Percentiles rank a stretch among this genome's conserved stretches.
phyloP scores from a whole-genome alignment of 371 early-diverging fungal genomes.

The Mortierella sp. region DNA sequence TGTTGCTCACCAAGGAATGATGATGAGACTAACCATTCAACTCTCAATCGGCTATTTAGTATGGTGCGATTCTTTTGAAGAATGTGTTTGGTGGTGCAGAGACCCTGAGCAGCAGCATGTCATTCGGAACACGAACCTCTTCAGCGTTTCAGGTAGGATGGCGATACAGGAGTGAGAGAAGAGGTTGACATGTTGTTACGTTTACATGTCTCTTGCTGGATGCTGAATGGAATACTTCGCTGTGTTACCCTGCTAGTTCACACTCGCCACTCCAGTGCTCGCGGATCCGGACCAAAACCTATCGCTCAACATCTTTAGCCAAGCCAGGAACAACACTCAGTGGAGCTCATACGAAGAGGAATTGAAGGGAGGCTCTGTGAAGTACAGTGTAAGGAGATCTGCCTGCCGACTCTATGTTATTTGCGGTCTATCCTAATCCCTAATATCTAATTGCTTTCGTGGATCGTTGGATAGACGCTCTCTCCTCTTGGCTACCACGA shows the following conservation, averaged over 20 bases:
- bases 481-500: conserved; percentile 76
- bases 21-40: too few relatives aligned
- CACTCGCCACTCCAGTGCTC: conserved; percentile 38
- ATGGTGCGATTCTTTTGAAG: conserved; percentile 72
- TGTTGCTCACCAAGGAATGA: too few relatives aligned
- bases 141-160: conserved; percentile 74
- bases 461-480: conserved; percentile 46
- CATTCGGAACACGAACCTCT: conserved; percentile 78
- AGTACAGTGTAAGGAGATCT: conserved; percentile 58
- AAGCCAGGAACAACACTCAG: conserved; percentile 53
- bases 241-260: conserved; percentile 7
- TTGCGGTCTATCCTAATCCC: too few relatives aligned
- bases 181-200: too few relatives aligned
- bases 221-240: neutral
- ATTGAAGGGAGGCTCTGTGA: conserved; percentile 47
- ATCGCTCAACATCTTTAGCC: conserved; percentile 50
- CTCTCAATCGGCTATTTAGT: conserved; percentile 36
- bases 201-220: too few relatives aligned
- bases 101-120: conserved; percentile 72
- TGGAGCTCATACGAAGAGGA: conserved; percentile 54
- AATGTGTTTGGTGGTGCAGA: conserved; percentile 91
- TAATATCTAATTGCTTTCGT: too few relatives aligned
- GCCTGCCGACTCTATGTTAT: too few relatives aligned
- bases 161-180: neutral
- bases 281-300: conserved; percentile 44